phyloP scores from a whole-genome alignment of 352 stramenopile genomes.

The Lagenidium sp. region DNA sequence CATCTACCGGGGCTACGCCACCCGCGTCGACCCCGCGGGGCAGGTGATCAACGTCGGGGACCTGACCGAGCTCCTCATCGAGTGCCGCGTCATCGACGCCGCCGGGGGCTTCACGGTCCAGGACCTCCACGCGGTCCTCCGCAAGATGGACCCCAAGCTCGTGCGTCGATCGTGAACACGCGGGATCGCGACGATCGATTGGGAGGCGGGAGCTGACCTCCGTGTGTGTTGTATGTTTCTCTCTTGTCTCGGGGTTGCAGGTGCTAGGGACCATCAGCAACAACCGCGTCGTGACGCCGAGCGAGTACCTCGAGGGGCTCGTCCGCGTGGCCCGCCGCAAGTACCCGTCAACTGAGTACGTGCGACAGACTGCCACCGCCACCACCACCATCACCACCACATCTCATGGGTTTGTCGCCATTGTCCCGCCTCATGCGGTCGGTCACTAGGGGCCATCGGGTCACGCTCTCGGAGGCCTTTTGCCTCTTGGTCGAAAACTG shows the following conservation, averaged over 20 bases:
- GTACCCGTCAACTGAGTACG: conserved; percentile 55
- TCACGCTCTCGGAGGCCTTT: conserved; percentile 67
- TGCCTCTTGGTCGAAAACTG: conserved; percentile 70
- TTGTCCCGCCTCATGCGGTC: no score
- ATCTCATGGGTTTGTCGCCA: no score
- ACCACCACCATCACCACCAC: no score
- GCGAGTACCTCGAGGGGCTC: conserved; percentile 62
- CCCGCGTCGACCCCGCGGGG: conserved; percentile 22
- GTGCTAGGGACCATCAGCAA: conserved; percentile 18
- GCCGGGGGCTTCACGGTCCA: conserved; percentile 17
- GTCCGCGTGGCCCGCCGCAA: conserved; percentile 51
- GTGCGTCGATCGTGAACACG: conserved; percentile 10
- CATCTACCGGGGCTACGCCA: conserved; percentile 65
- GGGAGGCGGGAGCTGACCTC: not conserved
- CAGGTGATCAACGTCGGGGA: conserved; percentile 44
- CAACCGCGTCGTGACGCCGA: conserved; percentile 33
- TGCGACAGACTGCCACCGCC: not conserved
- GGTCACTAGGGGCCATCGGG: conserved; percentile 32
- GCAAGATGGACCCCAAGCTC: conserved; percentile 40
- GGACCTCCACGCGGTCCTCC: conserved; percentile 35
- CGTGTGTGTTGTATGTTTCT: not conserved
- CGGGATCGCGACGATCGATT: not conserved
- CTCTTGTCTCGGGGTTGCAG: conserved; percentile 5
- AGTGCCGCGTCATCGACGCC: conserved; percentile 57
- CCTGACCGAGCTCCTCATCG: conserved; percentile 42